Evolutionary conservation across 495 filamentous ascomycete genomes (phyloP).

Genomic region (Penicillium cosmopolitanum): DNA sequence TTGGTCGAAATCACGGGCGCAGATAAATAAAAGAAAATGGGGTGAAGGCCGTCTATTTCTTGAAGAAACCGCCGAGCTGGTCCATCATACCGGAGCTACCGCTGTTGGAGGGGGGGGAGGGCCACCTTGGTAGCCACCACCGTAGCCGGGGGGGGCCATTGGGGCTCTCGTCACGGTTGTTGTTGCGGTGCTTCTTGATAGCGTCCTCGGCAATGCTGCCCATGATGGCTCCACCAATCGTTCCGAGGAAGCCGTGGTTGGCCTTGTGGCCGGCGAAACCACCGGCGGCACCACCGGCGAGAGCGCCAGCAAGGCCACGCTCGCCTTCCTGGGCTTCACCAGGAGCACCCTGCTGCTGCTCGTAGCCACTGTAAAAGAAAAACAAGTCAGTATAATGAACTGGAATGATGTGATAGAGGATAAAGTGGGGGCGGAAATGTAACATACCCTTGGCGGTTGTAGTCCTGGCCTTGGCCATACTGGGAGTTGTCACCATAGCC

Average conservation of each 20-base stretch:
- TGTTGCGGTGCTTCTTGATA: conserved; percentile 48
- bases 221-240: conserved; percentile 54
- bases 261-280: conserved; percentile 54
- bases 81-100: conserved; percentile 42
- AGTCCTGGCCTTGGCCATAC: conserved; percentile 36
- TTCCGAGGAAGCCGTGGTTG: conserved; percentile 53
- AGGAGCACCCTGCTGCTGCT: conserved; percentile 36
- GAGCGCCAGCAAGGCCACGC: conserved; percentile 51
- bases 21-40: conserved; percentile 8
- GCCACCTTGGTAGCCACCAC: conserved; percentile 21
- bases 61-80: conserved; percentile 49
- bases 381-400: not conserved
- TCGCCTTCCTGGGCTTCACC: conserved; percentile 50
- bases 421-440: conserved; percentile 1
- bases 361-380: conserved; percentile 22
- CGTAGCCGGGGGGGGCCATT: conserved; percentile 16
- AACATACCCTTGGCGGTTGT: conserved; percentile 33
- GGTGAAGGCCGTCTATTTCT: conserved; percentile 35
- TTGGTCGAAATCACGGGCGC: conserved; percentile 4
- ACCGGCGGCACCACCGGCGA: conserved; percentile 51
- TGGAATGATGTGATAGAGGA: not conserved
- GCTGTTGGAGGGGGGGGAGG: conserved; percentile 24
- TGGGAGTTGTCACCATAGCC: conserved; percentile 25
- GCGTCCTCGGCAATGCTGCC: conserved; percentile 51
- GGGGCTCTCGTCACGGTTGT: conserved; percentile 33